phyloP scores from a whole-genome alignment of 2,329 filamentous ascomycete species.

The Magnaporthiopsis poae region DNA sequence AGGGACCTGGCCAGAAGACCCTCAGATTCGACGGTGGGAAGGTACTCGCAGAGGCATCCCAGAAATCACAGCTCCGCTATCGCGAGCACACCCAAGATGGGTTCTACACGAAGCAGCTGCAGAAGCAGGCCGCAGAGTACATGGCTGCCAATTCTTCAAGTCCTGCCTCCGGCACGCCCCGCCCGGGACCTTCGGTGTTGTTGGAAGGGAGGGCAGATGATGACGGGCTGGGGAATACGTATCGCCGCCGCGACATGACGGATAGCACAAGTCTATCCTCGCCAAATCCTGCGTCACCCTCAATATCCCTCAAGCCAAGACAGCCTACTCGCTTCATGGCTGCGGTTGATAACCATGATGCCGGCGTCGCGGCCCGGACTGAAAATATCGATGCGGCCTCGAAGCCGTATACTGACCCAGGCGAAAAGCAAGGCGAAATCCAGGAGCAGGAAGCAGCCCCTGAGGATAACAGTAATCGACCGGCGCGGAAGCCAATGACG shows the following conservation, averaged over 20 bases:
- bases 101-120: slow-evolving; percentile 71
- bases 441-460: not conserved
- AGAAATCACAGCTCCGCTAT: slow-evolving; percentile 53
- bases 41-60: slow-evolving; percentile 56
- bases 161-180: not conserved
- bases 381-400: not conserved
- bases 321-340: not conserved
- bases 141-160: not conserved
- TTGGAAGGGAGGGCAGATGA: not conserved
- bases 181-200: not conserved
- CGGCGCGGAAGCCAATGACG: slow-evolving; percentile 41
- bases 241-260: not conserved
- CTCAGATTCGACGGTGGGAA: slow-evolving; percentile 56
- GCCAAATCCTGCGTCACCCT: not conserved
- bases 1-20: slow-evolving; percentile 72
- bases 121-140: slow-evolving; percentile 17
- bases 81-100: slow-evolving; percentile 70
- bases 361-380: not conserved
- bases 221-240: not conserved
- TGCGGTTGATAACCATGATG: not conserved
- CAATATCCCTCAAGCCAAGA: not conserved
- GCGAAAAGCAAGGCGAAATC: not conserved
- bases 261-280: not conserved
- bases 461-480: not conserved
- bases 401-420: not conserved